Conservation (phyloP, 1,284 basidiomycete genomes). For the Cutaneotrichosporon sp. region DNA sequence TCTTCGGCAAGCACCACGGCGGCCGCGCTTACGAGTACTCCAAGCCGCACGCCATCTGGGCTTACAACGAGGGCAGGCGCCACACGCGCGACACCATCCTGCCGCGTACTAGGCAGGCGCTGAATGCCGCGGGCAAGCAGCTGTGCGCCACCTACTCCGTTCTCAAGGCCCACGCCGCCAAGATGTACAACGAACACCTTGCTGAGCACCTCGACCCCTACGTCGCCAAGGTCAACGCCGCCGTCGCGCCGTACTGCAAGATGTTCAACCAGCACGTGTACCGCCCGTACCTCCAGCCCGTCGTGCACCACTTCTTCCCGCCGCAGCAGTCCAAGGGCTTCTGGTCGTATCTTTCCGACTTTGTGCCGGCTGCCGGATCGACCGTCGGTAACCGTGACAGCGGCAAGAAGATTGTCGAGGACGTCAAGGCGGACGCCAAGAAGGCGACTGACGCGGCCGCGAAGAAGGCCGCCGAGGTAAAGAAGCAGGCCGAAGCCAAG, state of each 20-base stretch:
- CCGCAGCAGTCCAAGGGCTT: conserved; percentile 29
- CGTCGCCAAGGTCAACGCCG: conserved; percentile 18
- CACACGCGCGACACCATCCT: conserved; percentile 16
- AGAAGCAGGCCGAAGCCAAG: not conserved
- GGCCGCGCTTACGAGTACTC: conserved; percentile 30
- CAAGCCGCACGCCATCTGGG: conserved; percentile 30
- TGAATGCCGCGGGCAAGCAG: conserved; percentile 13
- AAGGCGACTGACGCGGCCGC: conserved; percentile 3
- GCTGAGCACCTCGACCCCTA: conserved; percentile 32
- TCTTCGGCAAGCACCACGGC: conserved; percentile 20
- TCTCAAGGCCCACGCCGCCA: conserved; percentile 20
- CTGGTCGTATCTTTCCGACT: conserved; percentile 37
- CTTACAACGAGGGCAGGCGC: conserved; percentile 23
- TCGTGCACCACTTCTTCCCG: conserved; percentile 28
- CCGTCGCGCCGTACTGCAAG: conserved; percentile 16
- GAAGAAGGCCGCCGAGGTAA: conserved; percentile 14
- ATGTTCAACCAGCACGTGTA: conserved; percentile 22
- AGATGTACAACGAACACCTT: conserved; percentile 29
- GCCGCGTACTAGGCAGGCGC: conserved; percentile 11
- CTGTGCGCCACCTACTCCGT: conserved; percentile 10
- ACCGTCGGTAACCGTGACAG: conserved; percentile 15
- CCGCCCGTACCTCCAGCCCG: conserved; percentile 35
- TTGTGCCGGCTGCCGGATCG: conserved; percentile 20
- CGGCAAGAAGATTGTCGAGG: conserved; percentile 1
- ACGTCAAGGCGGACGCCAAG: conserved; percentile 5